A percentile compares a stretch with the other conserved stretches of the same genome.
These are phyloP conservation scores for Russula virescens DNA, from an alignment of 768 basidiomycete species.

Conservation along the genomic window DNA sequence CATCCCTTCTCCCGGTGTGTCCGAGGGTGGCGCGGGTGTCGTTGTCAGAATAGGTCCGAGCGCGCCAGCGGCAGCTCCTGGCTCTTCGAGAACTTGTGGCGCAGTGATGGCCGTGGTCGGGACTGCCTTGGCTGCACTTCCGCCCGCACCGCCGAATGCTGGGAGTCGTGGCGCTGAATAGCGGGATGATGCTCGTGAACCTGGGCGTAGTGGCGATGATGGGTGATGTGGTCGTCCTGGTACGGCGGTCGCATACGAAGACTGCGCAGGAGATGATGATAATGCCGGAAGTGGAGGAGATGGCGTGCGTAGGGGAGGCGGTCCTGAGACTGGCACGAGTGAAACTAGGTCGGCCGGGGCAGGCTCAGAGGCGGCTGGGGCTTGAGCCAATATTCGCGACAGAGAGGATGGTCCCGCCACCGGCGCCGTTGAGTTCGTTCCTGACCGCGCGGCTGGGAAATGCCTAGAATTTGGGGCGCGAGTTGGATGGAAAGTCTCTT, in stretches of 20 bases:
- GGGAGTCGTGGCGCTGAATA: slow-evolving; percentile 64
- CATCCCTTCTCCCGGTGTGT: slow-evolving; percentile 58
- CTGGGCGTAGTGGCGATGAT: slow-evolving; percentile 53
- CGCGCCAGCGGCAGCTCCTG: neutral
- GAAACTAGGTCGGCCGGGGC: slow-evolving; percentile 25
- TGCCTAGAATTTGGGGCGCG: slow-evolving; percentile 63
- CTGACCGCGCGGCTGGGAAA: slow-evolving; percentile 50
- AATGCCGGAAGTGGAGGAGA: slow-evolving; percentile 26
- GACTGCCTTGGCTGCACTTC: slow-evolving; percentile 60
- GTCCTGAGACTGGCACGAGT: neutral
- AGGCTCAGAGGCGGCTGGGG: slow-evolving; percentile 39
- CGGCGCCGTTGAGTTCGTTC: slow-evolving; percentile 67
- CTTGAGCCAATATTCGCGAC: slow-evolving; percentile 74
- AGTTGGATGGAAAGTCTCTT: slow-evolving; percentile 61
- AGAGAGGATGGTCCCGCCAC: slow-evolving; percentile 71
- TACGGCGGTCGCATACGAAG: neutral
- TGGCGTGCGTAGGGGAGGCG: slow-evolving; percentile 28
- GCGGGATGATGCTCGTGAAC: slow-evolving; percentile 62
- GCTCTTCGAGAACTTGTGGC: slow-evolving; percentile 28
- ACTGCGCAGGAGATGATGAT: slow-evolving; percentile 2
- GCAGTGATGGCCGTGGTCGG: slow-evolving; percentile 43
- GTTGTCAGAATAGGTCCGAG: slow-evolving; percentile 9
- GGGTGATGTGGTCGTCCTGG: slow-evolving; percentile 8
- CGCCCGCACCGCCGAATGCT: slow-evolving; percentile 50
- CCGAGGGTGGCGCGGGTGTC: slow-evolving; percentile 55